These are phyloP conservation scores for Ophiostoma sp. DNA, from an alignment of 2,329 filamentous ascomycete genomes.

Conservation along the genomic window DNA sequence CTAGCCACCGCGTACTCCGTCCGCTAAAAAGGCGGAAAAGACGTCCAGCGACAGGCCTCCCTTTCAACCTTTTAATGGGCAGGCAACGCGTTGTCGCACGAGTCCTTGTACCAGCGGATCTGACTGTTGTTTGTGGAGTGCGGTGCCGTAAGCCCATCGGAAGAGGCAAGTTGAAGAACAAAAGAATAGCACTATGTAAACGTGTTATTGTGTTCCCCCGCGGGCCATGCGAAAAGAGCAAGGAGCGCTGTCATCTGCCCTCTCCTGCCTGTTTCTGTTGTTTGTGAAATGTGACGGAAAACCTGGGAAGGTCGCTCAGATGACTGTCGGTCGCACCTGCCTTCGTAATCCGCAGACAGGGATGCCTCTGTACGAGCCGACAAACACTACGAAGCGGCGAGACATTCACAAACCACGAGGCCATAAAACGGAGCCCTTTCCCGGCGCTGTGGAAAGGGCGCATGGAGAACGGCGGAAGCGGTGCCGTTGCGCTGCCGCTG, in stretches of 20 bases:
- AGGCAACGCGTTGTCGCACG: not conserved
- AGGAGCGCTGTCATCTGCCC: not conserved
- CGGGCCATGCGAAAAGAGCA: not conserved
- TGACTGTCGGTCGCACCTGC: conserved; percentile 1
- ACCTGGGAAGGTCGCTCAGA: not conserved
- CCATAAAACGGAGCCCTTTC: not conserved
- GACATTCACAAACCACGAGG: not conserved
- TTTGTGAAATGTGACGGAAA: not conserved
- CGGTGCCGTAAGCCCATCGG: not conserved
- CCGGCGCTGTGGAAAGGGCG: not conserved
- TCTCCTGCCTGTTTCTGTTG: not conserved
- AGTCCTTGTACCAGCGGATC: not conserved
- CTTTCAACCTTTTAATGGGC: too few relatives aligned
- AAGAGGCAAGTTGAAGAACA: not conserved
- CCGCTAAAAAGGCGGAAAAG: not conserved
- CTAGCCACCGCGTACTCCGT: conserved; percentile 15
- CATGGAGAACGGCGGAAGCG: not conserved
- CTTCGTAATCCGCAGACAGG: not conserved
- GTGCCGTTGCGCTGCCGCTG: not conserved
- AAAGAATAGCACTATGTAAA: too few relatives aligned
- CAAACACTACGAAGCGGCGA: not conserved
- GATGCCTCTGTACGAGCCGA: not conserved
- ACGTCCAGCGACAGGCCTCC: conserved; percentile 5
- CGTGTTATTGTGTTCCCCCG: too few relatives aligned
- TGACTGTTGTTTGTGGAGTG: not conserved